A percentile compares a stretch with the other conserved stretches of the same genome.
Conservation (phyloP, 345 rosid genomes). For the Raphanus raphanistrum region DNA sequence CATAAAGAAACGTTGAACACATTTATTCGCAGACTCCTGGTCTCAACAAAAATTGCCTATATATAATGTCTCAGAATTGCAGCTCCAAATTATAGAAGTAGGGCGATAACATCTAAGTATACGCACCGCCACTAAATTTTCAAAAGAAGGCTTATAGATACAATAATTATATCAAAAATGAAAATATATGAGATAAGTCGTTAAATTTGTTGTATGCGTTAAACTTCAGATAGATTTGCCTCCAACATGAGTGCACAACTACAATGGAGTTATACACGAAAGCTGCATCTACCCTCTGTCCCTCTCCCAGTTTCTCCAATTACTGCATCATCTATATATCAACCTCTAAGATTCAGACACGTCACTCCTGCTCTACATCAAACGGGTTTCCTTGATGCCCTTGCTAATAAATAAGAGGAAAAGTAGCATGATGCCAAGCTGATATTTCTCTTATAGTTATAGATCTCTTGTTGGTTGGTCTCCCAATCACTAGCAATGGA, state of each 20-base stretch:
- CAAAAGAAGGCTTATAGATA: neutral
- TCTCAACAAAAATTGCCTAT: too few species aligned
- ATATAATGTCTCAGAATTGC: neutral
- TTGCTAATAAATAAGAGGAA: slow-evolving; percentile 19
- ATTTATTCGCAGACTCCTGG: too few species aligned
- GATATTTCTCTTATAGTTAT: slow-evolving; percentile 28
- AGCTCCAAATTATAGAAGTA: neutral
- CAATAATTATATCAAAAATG: neutral
- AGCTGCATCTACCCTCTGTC: slow-evolving; percentile 26
- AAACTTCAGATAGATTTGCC: neutral
- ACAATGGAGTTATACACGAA: slow-evolving; percentile 28
- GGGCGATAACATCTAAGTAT: neutral
- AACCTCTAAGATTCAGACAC: slow-evolving; percentile 17
- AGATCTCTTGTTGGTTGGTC: slow-evolving; percentile 24
- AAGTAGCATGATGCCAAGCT: slow-evolving; percentile 16
- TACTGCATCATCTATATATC: slow-evolving; percentile 12
- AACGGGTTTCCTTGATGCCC: slow-evolving; percentile 20
- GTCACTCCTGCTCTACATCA: slow-evolving; percentile 13
- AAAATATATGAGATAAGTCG: slow-evolving; percentile 12
- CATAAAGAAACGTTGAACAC: too few species aligned
- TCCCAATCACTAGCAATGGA: slow-evolving; percentile 21
- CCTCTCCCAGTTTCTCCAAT: slow-evolving; percentile 5
- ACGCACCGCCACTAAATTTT: neutral
- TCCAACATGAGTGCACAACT: too few species aligned
- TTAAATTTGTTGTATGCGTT: slow-evolving; percentile 28